A percentile compares a stretch with the other conserved stretches of the same genome.
These are phyloP conservation scores for Exutisphaerella laricina DNA, from an alignment of 2,329 filamentous ascomycete genomes.

Conservation along the genomic window DNA sequence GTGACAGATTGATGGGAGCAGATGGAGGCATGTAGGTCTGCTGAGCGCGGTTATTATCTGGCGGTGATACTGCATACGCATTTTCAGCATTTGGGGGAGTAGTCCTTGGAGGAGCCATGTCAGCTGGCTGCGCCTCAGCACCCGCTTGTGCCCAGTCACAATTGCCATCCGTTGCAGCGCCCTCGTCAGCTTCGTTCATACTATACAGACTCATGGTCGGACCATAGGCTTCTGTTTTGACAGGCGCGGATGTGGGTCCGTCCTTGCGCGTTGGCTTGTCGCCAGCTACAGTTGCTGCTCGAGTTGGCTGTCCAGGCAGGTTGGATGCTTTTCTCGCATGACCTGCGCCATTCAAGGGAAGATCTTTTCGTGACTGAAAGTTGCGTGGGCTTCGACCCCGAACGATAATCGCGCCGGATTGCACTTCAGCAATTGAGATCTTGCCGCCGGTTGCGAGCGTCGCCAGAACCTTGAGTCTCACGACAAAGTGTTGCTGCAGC, in stretches of 20 bases:
- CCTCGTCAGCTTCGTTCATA: conserved; percentile 37
- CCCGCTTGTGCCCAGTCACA: conserved; percentile 37
- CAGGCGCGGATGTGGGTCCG: conserved; percentile 27
- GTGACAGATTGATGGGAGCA: conserved; percentile 50
- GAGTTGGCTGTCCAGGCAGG: conserved; percentile 17
- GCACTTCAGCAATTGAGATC: conserved; percentile 73
- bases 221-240: conserved; percentile 33
- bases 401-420: conserved; percentile 87
- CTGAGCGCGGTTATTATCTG: conserved; percentile 44
- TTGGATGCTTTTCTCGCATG: conserved; percentile 60
- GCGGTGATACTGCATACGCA: conserved; percentile 41
- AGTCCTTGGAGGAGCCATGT: conserved; percentile 37
- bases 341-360: conserved; percentile 73
- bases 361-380: conserved; percentile 89
- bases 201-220: conserved; percentile 37
- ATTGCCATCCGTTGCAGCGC: conserved; percentile 39
- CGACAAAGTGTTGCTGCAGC: conserved; percentile 90
- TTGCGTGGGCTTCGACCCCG: conserved; percentile 89
- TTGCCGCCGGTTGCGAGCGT: conserved; percentile 80
- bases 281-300: conserved; percentile 26
- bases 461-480: conserved; percentile 79
- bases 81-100: conserved; percentile 17
- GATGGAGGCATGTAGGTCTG: conserved; percentile 38
- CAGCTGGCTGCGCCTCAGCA: conserved; percentile 27
- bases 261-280: conserved; percentile 25